Percentiles rank a stretch among this genome's conserved stretches.
These are phyloP conservation scores for Sordariomycetes sp. DNA, from an alignment of 2,329 filamentous ascomycete genomes.

Conservation along the genomic window DNA sequence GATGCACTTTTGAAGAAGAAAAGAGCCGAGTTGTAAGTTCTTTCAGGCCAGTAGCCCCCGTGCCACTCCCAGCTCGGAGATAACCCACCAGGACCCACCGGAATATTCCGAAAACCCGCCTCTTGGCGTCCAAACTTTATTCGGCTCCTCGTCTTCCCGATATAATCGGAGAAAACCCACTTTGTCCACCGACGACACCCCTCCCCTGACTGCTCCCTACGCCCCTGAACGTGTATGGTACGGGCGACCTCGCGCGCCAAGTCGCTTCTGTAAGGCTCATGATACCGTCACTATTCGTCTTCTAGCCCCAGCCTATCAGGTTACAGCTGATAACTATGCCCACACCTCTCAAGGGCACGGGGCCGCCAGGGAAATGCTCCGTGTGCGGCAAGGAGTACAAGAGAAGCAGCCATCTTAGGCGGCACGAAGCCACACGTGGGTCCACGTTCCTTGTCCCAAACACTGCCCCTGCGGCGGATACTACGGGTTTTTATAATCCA, in stretches of 20 bases:
- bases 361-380: neutral
- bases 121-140: neutral
- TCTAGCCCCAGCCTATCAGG: neutral
- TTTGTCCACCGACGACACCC: neutral
- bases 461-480: neutral
- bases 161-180: conserved; percentile 3
- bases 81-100: conserved; percentile 1
- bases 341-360: neutral
- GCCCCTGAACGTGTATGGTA: neutral
- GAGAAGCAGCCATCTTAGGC: conserved; percentile 2
- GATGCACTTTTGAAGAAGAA: neutral
- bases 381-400: conserved; percentile 3
- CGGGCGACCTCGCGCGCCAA: no score
- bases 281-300: neutral
- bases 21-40: neutral
- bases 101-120: neutral
- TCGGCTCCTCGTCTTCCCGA: neutral
- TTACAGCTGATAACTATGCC: neutral
- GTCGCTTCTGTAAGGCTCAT: no score
- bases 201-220: neutral
- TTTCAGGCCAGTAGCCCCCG: neutral
- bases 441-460: neutral
- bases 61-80: neutral
- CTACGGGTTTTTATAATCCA: neutral
- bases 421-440: conserved; percentile 3